phyloP scores from a whole-genome alignment of 257 asterid species.

The Linderniella brevidens region DNA sequence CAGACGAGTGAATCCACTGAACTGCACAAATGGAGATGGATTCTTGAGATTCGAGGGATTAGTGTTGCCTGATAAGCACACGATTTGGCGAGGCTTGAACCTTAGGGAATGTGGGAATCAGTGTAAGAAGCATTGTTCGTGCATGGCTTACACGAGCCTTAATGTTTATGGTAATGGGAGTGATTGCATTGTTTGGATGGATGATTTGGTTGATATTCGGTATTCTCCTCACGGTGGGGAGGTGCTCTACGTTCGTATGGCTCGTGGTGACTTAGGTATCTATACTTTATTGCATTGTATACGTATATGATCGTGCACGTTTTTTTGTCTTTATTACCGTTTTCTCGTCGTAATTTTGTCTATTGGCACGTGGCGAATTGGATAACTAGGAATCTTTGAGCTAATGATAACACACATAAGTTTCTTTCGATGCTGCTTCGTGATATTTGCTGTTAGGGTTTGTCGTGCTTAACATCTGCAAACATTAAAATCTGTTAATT shows the following conservation, averaged over 20 bases:
- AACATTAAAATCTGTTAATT: no score
- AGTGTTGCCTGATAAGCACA: constrained; percentile 62
- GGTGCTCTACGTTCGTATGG: constrained; percentile 40
- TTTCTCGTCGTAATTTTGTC: no score
- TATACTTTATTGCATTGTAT: neutral
- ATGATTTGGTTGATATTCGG: constrained; percentile 58
- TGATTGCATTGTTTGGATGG: constrained; percentile 69
- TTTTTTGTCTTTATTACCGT: no score
- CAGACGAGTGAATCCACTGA: constrained; percentile 21
- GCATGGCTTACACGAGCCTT: constrained; percentile 42
- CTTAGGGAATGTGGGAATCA: constrained; percentile 26
- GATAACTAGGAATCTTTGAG: no score
- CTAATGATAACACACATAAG: no score
- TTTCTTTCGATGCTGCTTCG: no score
- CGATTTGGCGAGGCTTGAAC: constrained; percentile 22
- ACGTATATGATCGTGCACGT: constrained; percentile 4
- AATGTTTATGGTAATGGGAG: constrained; percentile 33
- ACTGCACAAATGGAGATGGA: constrained; percentile 30
- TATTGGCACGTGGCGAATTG: no score
- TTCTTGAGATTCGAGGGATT: constrained; percentile 28
- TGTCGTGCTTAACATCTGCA: no score
- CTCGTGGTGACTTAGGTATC: constrained; percentile 54
- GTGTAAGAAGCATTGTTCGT: constrained; percentile 60
- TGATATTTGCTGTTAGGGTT: no score
- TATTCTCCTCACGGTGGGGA: constrained; percentile 86